phyloP scores from a whole-genome alignment of 768 basidiomycete genomes.

The Mycena albidolilacea region DNA sequence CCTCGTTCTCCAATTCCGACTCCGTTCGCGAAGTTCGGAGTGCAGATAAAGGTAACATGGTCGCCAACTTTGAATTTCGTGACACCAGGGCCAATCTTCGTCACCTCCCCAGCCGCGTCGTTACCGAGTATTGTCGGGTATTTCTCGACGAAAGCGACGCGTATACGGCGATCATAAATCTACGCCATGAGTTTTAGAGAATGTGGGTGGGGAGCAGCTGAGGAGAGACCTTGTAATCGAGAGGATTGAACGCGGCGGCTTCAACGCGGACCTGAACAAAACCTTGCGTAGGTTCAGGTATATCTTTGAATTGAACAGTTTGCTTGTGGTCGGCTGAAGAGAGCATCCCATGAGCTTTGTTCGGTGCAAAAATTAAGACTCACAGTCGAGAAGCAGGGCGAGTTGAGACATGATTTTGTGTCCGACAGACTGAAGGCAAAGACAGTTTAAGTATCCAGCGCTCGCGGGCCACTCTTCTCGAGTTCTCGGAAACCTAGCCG shows the following conservation, averaged over 20 bases:
- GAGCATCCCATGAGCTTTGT: too few species aligned
- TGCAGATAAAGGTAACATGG: constrained; percentile 44
- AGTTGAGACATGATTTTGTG: constrained; percentile 24
- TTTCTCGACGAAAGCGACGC: constrained; percentile 44
- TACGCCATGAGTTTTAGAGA: not conserved
- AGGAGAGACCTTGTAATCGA: constrained; percentile 19
- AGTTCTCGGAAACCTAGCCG: too few species aligned
- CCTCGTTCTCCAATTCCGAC: constrained; percentile 9
- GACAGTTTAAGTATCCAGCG: not conserved
- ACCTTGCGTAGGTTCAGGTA: constrained; percentile 19
- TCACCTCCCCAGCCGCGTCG: constrained; percentile 57
- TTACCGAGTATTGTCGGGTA: constrained; percentile 55
- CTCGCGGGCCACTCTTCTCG: too few species aligned
- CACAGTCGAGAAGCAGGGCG: constrained; percentile 14
- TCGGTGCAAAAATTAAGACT: not conserved
- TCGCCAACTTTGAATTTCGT: constrained; percentile 54
- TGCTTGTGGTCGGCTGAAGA: constrained; percentile 1
- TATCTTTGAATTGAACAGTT: not conserved
- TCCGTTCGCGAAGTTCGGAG: not conserved
- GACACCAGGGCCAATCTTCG: constrained; percentile 55
- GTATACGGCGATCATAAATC: not conserved
- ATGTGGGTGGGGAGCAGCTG: not conserved
- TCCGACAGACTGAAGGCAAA: not conserved
- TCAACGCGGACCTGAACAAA: constrained; percentile 27
- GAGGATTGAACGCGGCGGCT: constrained; percentile 28